These are phyloP conservation scores for Heteromeles arbutifolia DNA, from an alignment of 306 rosid species.

Conservation along the genomic window DNA sequence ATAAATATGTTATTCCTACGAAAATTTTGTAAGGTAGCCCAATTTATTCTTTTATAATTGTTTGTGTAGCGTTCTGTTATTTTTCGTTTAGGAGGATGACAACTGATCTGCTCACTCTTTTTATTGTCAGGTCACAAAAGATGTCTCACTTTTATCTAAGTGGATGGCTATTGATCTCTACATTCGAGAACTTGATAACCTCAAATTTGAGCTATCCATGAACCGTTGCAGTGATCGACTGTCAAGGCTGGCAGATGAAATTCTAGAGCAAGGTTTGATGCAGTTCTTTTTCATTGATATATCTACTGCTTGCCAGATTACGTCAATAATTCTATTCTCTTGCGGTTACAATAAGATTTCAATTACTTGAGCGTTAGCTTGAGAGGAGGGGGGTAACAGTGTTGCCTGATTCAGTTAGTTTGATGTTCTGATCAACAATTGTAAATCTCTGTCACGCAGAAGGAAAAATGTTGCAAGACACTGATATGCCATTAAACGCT, in stretches of 20 bases:
- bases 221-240: conserved; percentile 62
- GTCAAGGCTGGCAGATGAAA: conserved; percentile 61
- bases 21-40: neutral
- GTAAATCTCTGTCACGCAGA: neutral
- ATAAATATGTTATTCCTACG: neutral
- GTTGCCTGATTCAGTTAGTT: neutral
- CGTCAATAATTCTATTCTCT: neutral
- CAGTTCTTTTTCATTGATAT: conserved; percentile 4
- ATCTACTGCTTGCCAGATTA: neutral
- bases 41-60: neutral
- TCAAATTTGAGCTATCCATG: conserved; percentile 92
- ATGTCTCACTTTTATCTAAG: conserved; percentile 78
- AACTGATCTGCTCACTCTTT: neutral
- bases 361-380: neutral
- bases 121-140: conserved; percentile 73
- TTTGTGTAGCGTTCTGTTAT: neutral
- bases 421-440: neutral
- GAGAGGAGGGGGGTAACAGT: neutral
- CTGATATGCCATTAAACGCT: neutral
- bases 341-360: neutral
- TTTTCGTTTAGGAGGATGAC: neutral
- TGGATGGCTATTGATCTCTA: conserved; percentile 96
- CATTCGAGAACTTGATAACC: conserved; percentile 76
- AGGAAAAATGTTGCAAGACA: neutral
- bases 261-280: conserved; percentile 63